These are phyloP conservation scores for Pyrus hybrid DNA, from an alignment of 331 rosid genomes.

Conservation along the genomic window DNA sequence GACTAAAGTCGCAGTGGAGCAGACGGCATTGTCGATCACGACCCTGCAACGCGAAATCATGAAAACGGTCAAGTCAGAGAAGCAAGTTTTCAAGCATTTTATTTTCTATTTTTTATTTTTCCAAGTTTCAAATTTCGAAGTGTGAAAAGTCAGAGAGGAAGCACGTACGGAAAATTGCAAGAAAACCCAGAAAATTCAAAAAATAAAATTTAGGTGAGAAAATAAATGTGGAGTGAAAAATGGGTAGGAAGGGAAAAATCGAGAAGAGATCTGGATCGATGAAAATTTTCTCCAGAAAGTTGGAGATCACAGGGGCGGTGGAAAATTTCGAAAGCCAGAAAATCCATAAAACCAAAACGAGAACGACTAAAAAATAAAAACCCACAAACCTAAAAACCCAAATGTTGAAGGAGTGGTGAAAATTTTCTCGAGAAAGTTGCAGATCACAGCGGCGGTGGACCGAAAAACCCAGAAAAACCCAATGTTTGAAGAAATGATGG, in stretches of 20 bases:
- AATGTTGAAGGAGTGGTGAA: neutral
- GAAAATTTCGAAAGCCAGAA: neutral
- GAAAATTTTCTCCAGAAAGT: conserved; percentile 1
- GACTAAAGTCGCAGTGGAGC: conserved; percentile 70
- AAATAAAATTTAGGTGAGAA: neutral
- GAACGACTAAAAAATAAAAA: neutral
- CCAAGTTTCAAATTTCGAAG: conserved; percentile 1
- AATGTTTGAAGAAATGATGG: neutral
- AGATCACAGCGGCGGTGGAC: neutral
- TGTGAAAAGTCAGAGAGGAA: neutral
- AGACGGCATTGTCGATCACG: conserved; percentile 82
- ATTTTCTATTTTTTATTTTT: neutral
- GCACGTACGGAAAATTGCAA: too few relatives aligned
- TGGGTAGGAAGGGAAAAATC: neutral
- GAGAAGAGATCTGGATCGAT: conserved; percentile 11
- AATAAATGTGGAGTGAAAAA: neutral
- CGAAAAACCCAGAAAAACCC: neutral
- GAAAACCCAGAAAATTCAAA: neutral
- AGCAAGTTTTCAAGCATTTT: neutral
- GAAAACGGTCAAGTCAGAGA: conserved; percentile 40
- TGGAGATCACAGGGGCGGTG: neutral
- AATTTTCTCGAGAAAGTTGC: neutral
- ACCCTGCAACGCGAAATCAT: conserved; percentile 46
- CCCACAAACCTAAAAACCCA: neutral
- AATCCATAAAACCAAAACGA: neutral